These are phyloP conservation scores for Tolypocladium guangdongense DNA, from an alignment of 2,329 filamentous ascomycete genomes.

Conservation along the genomic window DNA sequence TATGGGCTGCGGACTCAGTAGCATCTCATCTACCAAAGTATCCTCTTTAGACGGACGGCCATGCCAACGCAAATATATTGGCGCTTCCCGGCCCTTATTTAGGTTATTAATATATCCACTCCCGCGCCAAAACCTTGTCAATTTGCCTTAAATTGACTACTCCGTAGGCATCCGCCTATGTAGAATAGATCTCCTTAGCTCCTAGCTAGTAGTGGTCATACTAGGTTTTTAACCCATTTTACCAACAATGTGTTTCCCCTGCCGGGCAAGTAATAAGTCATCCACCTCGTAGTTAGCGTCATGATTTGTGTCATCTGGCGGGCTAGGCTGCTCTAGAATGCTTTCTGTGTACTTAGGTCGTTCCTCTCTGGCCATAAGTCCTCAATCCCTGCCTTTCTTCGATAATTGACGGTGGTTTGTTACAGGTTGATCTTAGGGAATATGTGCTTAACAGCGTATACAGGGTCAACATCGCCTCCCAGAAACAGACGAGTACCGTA, in stretches of 20 bases:
- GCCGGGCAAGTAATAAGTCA: background rate
- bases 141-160: constrained; percentile 2
- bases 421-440: no score
- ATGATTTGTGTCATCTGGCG: no score
- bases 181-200: background rate
- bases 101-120: background rate
- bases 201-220: background rate
- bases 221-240: no score
- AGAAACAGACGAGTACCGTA: no score
- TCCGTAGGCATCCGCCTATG: constrained; percentile 2
- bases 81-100: background rate
- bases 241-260: background rate
- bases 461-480: no score
- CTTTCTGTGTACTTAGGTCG: no score
- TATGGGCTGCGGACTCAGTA: background rate
- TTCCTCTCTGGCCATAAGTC: no score
- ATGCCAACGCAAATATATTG: constrained; percentile 4
- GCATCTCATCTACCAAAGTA: constrained; percentile 1
- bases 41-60: constrained; percentile 3
- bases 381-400: no score
- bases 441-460: no score
- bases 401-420: no score
- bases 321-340: no score
- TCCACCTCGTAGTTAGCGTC: background rate
- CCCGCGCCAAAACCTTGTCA: constrained; percentile 3